Evolutionary conservation across 163 green algal genomes (phyloP), one percentile per base, ranked within the genome.

Genomic region (Prototheca wickerhamii): DNA sequence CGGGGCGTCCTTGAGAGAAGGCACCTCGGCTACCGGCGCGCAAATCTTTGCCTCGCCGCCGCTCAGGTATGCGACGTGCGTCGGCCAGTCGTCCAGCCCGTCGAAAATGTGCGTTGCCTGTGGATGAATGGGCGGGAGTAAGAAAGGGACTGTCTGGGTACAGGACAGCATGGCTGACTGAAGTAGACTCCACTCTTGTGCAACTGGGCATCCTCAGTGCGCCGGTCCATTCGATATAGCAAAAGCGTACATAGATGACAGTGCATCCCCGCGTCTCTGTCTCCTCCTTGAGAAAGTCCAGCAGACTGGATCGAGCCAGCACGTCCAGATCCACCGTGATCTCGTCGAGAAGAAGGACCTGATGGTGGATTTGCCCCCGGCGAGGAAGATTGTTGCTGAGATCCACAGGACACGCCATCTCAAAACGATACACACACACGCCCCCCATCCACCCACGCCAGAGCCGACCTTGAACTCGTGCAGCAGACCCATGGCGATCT

Each of bases 311-410:
- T 1, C 93, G 80, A 1, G 86, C 93, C 40, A 98, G 77, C 32
- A 99, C 93, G 61, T 99, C 93, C 67, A 99, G 75, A 72, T 99
- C 93, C 60, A 98, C 93, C 2, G 93, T 98, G 67, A 97, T 92
- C 72, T 97, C 88, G 60, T 97, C 91, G 49, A 97, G 76, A 57
- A 97, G 79, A 59, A 97, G 70, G 42, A 89, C 89, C 64, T 70
- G 64, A 6, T 17, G 1, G 31, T 15, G 15, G 26, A 23, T 10
- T 10, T 44, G 0, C 37, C 15, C 40, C 12, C 40, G 15, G 40
- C 12, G 40, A 23, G 40, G 40, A 49, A 10, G 40, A 49, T 49
- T 42, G 0, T 29, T 3, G 56, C 32, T 5, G 18, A 15, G 8
- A 44, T 33, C 17, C 49, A 56, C 23, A 56, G 49, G 23, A 30